Percentiles rank a stretch among this genome's conserved stretches.
phyloP scores from a whole-genome alignment of 2,329 filamentous ascomycete species.

The Penicillium nordicum region DNA sequence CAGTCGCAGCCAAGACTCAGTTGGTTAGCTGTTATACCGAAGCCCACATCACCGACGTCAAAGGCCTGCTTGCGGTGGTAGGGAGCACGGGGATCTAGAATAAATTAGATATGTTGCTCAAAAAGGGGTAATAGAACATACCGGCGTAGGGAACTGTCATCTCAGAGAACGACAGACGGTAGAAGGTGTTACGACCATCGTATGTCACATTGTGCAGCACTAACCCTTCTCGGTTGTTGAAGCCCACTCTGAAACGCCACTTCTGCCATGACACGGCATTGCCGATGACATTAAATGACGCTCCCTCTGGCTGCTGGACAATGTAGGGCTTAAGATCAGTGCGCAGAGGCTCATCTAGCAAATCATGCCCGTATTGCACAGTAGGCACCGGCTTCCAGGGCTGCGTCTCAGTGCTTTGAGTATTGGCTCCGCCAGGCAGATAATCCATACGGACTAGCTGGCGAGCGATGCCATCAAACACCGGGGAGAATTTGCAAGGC shows the following conservation, averaged over 20 bases:
- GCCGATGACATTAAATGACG: slow-evolving; percentile 59
- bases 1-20: slow-evolving; percentile 69
- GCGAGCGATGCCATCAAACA: slow-evolving; percentile 58
- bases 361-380: slow-evolving; percentile 59
- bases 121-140: slow-evolving; percentile 15
- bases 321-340: slow-evolving; percentile 64
- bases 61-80: slow-evolving; percentile 70
- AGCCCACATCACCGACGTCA: slow-evolving; percentile 65
- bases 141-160: slow-evolving; percentile 56
- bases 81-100: slow-evolving; percentile 60
- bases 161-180: slow-evolving; percentile 63
- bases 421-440: slow-evolving; percentile 63
- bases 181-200: slow-evolving; percentile 61
- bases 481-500: slow-evolving; percentile 38
- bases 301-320: slow-evolving; percentile 62
- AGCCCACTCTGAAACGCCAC: slow-evolving; percentile 60
- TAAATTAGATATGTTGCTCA: background rate
- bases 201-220: slow-evolving; percentile 67
- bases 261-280: slow-evolving; percentile 64
- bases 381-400: slow-evolving; percentile 56
- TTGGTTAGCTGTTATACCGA: slow-evolving; percentile 66
- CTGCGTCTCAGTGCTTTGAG: slow-evolving; percentile 53
- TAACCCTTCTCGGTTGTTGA: slow-evolving; percentile 63
- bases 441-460: slow-evolving; percentile 67
- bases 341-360: slow-evolving; percentile 62